Conservation (phyloP, 345 rosid species). For the Sisymbrium irio region DNA sequence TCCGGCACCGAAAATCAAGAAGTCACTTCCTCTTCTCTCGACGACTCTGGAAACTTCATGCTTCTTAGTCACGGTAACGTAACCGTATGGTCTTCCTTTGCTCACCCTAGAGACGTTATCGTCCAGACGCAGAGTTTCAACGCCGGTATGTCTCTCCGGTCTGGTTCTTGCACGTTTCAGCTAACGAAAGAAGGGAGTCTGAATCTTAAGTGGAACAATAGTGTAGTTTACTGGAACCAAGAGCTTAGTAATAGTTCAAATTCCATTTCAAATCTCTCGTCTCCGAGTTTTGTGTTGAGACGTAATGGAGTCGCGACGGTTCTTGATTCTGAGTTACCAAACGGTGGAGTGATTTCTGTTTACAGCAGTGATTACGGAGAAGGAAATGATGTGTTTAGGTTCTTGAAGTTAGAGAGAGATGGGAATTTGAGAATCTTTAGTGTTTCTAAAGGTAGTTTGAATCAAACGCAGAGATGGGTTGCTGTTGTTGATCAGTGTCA, state of each 20-base stretch:
- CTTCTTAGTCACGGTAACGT: slow-evolving; percentile 22
- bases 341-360: slow-evolving; percentile 33
- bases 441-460: slow-evolving; percentile 35
- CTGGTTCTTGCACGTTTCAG: slow-evolving; percentile 49
- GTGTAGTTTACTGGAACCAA: slow-evolving; percentile 43
- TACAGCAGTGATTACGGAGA: slow-evolving; percentile 61
- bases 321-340: slow-evolving; percentile 34
- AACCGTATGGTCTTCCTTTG: slow-evolving; percentile 60
- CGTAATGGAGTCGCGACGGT: slow-evolving; percentile 45
- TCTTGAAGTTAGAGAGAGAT: slow-evolving; percentile 51
- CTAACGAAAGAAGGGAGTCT: slow-evolving; percentile 45
- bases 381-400: slow-evolving; percentile 49
- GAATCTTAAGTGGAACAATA: slow-evolving; percentile 52
- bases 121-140: slow-evolving; percentile 53
- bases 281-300: slow-evolving; percentile 49
- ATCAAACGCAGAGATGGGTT: slow-evolving; percentile 41
- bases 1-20: slow-evolving; percentile 42
- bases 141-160: slow-evolving; percentile 24
- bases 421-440: slow-evolving; percentile 67
- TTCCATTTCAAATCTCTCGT: slow-evolving; percentile 39
- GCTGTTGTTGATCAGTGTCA: slow-evolving; percentile 63
- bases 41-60: slow-evolving; percentile 49
- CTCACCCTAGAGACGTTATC: slow-evolving; percentile 45
- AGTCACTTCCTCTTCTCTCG: slow-evolving; percentile 49
- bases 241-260: slow-evolving; percentile 47